Evolutionary conservation across 306 rosid species (phyloP).

Genomic region (Sesbania bispinosa): DNA sequence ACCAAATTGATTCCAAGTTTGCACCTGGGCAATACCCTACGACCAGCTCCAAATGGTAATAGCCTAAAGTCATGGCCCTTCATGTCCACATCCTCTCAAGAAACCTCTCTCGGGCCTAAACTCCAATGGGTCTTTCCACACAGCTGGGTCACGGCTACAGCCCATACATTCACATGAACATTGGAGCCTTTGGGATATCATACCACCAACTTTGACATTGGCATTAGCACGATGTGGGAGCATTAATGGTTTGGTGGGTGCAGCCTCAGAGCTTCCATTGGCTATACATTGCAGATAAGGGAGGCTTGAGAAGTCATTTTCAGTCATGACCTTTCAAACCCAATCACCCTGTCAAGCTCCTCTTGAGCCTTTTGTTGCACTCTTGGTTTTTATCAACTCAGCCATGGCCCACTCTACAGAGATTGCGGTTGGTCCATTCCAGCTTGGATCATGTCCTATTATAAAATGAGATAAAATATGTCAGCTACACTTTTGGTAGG

Average conservation of each 20-base stretch:
- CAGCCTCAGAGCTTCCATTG: conserved; percentile 73
- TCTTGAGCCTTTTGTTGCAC: conserved; percentile 82
- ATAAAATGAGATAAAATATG: not conserved
- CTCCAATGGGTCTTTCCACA: conserved; percentile 64
- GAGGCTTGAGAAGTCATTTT: conserved; percentile 60
- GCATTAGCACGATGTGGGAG: conserved; percentile 81
- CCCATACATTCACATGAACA: conserved; percentile 91
- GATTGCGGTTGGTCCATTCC: conserved; percentile 80
- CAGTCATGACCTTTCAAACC: conserved; percentile 64
- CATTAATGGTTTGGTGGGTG: conserved; percentile 96
- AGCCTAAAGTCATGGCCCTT: conserved; percentile 82
- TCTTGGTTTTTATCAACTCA: conserved; percentile 67
- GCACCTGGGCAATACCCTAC: conserved; percentile 87
- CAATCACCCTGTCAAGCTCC: conserved; percentile 66
- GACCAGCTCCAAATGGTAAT: conserved; percentile 83
- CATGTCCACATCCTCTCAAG: conserved; percentile 87
- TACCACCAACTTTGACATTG: conserved; percentile 79
- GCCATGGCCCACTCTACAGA: conserved; percentile 93
- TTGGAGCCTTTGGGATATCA: conserved; percentile 78
- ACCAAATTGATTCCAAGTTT: conserved; percentile 77
- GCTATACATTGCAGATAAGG: conserved; percentile 74
- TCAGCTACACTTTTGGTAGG: too few relatives aligned
- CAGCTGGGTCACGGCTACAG: conserved; percentile 68
- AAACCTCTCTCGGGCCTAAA: conserved; percentile 85
- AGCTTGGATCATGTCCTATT: conserved; percentile 85